Base-by-base conservation (phyloP, 805 yeast genomes). In the Pichia cephalocereana region DNA sequence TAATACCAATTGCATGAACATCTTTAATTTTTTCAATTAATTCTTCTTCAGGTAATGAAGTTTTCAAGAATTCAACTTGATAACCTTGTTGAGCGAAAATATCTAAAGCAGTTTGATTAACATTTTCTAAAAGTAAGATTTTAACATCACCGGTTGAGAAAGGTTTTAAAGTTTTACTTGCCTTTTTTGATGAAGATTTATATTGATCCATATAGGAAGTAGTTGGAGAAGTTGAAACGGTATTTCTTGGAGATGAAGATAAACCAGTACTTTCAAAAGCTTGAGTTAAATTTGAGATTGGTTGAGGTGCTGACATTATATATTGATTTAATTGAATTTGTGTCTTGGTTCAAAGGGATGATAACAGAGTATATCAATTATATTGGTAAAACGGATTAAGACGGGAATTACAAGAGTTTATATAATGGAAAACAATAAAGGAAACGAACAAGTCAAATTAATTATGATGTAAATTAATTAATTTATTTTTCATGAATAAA, bases 1-100 rank as follows among this genome's bases (percentile, higher is more conserved):
- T 86, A 64, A 93, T 90, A 70, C 99, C 99, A 63, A 93, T 82
- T 51, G 96, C 99, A 65, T 93, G 98, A 46, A 88, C 96, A 58
- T 85, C 88, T 62, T 77, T 77, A 69, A 93, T 91, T 70, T 89
- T 90, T 71, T 88, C 96, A 62, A 93, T 87, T 65, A 93, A 80
- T 71, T 89, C 96, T 10, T 82, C 96, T 69, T 93, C 98, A 26
- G 87, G 83, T 59, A 93, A 71, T 7, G 96, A 86, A 47, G 90
- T 72, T 74, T 88, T 90, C 74, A 83, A 79, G 69, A 86, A 87
- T 66, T 93, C 99, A 46, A 93, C 96, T 72, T 93, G 98, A 74
- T 93, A 93, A 50, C 99, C 99, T 74, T 93, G 97, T 47, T 75
- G 76, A 52, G 73, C 75, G 70, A 93, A 83, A 54, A 89, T 88